A percentile compares a stretch with the other conserved stretches of the same genome.
Conservation (phyloP, 345 rosid genomes). For the Melaleuca quinquenervia region DNA sequence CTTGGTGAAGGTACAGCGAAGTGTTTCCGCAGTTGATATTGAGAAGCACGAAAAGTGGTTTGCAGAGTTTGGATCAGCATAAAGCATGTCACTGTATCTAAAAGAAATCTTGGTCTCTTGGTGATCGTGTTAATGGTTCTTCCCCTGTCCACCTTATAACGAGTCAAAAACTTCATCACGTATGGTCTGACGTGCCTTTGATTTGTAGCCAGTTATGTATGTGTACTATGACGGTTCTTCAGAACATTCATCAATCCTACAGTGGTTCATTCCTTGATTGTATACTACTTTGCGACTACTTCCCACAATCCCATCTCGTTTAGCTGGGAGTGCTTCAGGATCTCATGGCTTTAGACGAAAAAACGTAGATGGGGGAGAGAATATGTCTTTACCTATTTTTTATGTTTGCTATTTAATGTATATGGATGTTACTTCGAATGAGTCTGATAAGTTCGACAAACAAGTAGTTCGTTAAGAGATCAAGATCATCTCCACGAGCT, state of each 20-base stretch:
- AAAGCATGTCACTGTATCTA: neutral
- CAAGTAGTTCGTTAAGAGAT: neutral
- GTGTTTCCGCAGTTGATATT: conserved; percentile 86
- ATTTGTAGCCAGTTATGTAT: neutral
- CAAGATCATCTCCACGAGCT: neutral
- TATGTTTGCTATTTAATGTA: neutral
- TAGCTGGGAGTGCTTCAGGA: neutral
- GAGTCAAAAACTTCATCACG: neutral
- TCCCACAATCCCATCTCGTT: neutral
- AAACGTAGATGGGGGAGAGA: neutral
- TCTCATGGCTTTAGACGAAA: neutral
- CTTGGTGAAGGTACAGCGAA: conserved; percentile 77
- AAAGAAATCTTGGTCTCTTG: neutral
- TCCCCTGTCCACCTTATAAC: neutral
- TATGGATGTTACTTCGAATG: neutral
- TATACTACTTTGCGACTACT: neutral
- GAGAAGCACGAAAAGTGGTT: conserved; percentile 99
- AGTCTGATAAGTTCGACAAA: neutral
- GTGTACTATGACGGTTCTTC: neutral
- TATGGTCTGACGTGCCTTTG: neutral
- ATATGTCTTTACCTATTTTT: neutral
- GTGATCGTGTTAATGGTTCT: neutral
- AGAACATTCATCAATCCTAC: neutral
- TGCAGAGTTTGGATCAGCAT: conserved; percentile 89
- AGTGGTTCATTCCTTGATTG: neutral